A percentile compares a stretch with the other conserved stretches of the same genome.
Conservation (phyloP, 225 moss, liverwort and hornwort species). For the Sphagnum contortum region DNA sequence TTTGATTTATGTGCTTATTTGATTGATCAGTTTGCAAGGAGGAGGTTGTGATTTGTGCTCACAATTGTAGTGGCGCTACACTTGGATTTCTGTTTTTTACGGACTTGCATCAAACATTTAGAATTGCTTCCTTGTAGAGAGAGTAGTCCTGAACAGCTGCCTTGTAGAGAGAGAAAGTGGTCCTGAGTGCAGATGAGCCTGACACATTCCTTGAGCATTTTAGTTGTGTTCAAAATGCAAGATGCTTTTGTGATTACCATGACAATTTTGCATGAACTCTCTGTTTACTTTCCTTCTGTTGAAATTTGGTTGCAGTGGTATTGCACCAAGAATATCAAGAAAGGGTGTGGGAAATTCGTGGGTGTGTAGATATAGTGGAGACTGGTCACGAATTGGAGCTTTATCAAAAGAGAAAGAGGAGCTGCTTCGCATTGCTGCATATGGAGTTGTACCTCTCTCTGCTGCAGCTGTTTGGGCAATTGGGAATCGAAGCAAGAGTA, state of each 20-base stretch:
- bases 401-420: conserved; percentile 58
- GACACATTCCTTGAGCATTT: too few relatives aligned
- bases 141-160: too few relatives aligned
- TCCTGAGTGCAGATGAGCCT: too few relatives aligned
- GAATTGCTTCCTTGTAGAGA: background rate
- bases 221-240: too few relatives aligned
- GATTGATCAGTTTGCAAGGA: background rate
- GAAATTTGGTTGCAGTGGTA: too few relatives aligned
- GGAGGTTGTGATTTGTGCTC: background rate
- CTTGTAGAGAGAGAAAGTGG: too few relatives aligned
- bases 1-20: background rate
- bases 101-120: too few relatives aligned
- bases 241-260: background rate
- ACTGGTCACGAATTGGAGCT: conserved; percentile 87
- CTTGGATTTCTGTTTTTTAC: conserved; percentile 1
- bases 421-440: conserved; percentile 50
- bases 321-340: too few relatives aligned
- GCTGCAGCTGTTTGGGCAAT: conserved; percentile 59
- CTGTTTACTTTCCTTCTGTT: background rate
- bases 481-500: conserved; percentile 8
- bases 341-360: background rate
- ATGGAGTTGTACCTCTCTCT: conserved; percentile 60
- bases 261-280: background rate
- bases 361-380: conserved; percentile 70
- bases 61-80: background rate